Base-by-base conservation (phyloP, 2,329 filamentous ascomycete genomes). In the Phymatotrichopsis omnivora region DNA sequence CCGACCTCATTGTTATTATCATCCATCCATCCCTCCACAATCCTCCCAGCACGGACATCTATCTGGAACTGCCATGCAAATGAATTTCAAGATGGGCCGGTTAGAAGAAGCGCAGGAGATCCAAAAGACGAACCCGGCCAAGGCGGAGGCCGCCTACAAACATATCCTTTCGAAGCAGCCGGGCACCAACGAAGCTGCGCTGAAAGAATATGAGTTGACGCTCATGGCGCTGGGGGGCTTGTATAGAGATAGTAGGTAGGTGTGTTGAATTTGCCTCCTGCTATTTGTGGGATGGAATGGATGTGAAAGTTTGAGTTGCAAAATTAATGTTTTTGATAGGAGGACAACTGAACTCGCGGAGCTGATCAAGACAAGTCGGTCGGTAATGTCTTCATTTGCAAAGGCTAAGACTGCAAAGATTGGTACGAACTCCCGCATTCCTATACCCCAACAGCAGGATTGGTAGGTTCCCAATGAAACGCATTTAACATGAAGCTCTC, bases 371-470 rank as follows among this genome's bases (percentile, higher is more conserved):
- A 84, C 85, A 64, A 94, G 86, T 66, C 78, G 89, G 62, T 82
- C 83, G 56, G 83, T 91, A 33, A 78, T 98, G 56, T 95, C 89
- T 47, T 91, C 85, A 54, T 96, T 98, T 65, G 91, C 91, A 56
- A 95, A 96, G 73, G 91, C 93, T 53, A 98, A 98, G 76, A 96
- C 91, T 24, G 85, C 91, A 45, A 98, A 98, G 69, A 73, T 98
- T 53, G 85, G 91, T 96, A 78, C 56, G 80, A 53, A n/a, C 14
- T 32, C 19, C 12, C 2, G n/a, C 7, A 34, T 25, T 29, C 34
- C 38, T 29, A 31, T 31, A 5, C 20, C 25, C 34, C 22, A 2
- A 12, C 22, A 27, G 29, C 38, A 43, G 37, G 10, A 7, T 17
- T 38, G 16, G 12, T 23, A 38, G 20, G 10, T 29, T 34, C 19